These are phyloP conservation scores for Sporothrix pseudoabietina DNA, from an alignment of 2,329 filamentous ascomycete genomes.

Conservation along the genomic window DNA sequence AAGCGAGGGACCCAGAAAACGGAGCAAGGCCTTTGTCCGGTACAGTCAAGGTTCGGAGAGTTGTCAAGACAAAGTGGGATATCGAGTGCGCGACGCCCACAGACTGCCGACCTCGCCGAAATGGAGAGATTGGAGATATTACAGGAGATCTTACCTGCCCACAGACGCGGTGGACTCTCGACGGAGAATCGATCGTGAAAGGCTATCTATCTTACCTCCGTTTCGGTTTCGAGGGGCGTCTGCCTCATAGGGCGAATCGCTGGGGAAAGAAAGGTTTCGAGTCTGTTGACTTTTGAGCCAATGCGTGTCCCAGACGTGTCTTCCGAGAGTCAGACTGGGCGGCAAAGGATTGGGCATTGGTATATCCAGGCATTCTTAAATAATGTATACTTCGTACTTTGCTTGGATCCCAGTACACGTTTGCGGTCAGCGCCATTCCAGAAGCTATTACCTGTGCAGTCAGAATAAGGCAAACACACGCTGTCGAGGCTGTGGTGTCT, in stretches of 20 bases:
- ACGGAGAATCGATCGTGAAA: background rate
- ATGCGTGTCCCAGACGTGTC: background rate
- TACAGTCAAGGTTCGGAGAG: background rate
- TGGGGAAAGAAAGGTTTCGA: background rate
- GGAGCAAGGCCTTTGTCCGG: background rate
- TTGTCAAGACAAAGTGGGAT: background rate
- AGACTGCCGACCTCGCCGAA: background rate
- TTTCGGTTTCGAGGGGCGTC: background rate
- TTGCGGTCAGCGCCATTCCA: background rate
- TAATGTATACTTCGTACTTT: background rate
- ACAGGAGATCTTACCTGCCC: background rate
- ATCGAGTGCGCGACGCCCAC: background rate
- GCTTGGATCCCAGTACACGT: background rate
- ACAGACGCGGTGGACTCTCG: background rate
- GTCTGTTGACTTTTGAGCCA: background rate
- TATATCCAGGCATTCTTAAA: background rate
- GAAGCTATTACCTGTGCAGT: background rate
- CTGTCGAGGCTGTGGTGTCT: too few relatives aligned
- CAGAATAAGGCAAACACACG: too few relatives aligned
- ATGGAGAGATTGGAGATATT: background rate
- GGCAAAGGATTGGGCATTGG: background rate
- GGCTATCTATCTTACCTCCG: background rate
- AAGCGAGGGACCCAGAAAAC: background rate
- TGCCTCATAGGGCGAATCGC: background rate
- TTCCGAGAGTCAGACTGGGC: background rate